phyloP scores from a whole-genome alignment of 2,329 filamentous ascomycete genomes.

The Daldinia sp. region DNA sequence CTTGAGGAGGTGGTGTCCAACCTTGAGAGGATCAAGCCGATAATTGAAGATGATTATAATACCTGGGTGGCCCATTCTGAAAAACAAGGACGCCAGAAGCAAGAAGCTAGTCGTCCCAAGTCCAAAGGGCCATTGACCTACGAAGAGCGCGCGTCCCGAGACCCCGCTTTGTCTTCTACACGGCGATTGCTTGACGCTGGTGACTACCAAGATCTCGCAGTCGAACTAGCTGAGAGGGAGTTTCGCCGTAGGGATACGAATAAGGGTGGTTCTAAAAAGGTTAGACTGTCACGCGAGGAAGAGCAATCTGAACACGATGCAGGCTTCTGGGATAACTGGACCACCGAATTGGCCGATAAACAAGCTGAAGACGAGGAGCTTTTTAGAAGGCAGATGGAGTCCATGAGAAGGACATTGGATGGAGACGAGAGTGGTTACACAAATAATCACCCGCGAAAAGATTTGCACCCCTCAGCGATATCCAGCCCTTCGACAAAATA shows the following conservation, averaged over 20 bases:
- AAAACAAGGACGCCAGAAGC: constrained; percentile 43
- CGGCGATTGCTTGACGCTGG: constrained; percentile 72
- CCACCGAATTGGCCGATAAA: constrained; percentile 44
- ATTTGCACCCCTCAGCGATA: constrained; percentile 24
- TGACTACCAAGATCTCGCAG: constrained; percentile 77
- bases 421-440: constrained; percentile 37
- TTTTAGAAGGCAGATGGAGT: constrained; percentile 62
- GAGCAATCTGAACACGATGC: constrained; percentile 62
- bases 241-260: constrained; percentile 71
- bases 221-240: constrained; percentile 78
- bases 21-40: constrained; percentile 81
- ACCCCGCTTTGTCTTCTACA: constrained; percentile 65
- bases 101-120: constrained; percentile 22
- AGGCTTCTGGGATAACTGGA: constrained; percentile 56
- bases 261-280: constrained; percentile 64
- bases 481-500: constrained; percentile 49
- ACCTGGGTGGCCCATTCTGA: constrained; percentile 66
- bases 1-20: constrained; percentile 69
- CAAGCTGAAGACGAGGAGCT: constrained; percentile 53
- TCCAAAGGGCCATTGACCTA: constrained; percentile 48
- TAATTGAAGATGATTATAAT: constrained; percentile 76
- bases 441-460: constrained; percentile 35
- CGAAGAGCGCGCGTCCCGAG: constrained; percentile 60
- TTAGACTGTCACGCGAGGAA: constrained; percentile 64
- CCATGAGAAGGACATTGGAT: constrained; percentile 58